phyloP scores from a whole-genome alignment of 805 yeast genomes.

The Candida sakaeoensis region DNA sequence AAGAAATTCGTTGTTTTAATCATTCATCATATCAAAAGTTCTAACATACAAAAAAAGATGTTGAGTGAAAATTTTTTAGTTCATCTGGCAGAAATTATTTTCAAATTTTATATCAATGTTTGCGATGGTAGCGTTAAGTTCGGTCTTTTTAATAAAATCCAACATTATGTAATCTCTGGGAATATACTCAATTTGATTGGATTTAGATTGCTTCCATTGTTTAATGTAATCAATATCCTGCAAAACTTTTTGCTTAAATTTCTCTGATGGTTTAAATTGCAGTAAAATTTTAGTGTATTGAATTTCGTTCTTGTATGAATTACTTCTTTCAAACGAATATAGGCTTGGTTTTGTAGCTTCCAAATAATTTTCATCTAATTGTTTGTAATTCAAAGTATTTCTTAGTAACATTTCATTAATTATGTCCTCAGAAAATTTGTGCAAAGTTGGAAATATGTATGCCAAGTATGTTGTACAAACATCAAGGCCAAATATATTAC shows the following conservation, averaged over 20 bases:
- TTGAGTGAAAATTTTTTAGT: slow-evolving; percentile 1
- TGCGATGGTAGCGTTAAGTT: slow-evolving; percentile 7
- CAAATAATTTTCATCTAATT: slow-evolving; percentile 1
- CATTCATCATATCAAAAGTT: slow-evolving; percentile 27
- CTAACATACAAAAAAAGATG: neutral
- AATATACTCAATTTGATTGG: neutral
- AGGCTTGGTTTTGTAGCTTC: slow-evolving; percentile 27
- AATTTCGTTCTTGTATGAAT: slow-evolving; percentile 55
- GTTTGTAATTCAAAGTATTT: slow-evolving; percentile 7
- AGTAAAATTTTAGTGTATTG: neutral
- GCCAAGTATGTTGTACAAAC: slow-evolving; percentile 4
- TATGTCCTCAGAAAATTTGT: neutral
- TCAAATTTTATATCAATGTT: neutral
- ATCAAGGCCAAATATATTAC: slow-evolving; percentile 20
- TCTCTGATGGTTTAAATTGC: neutral
- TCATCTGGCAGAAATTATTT: slow-evolving; percentile 1
- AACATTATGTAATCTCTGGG: slow-evolving; percentile 6
- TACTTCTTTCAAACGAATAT: slow-evolving; percentile 66
- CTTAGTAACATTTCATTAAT: slow-evolving; percentile 4
- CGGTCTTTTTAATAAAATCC: slow-evolving; percentile 5
- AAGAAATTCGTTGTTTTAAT: slow-evolving; percentile 56
- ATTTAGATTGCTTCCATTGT: slow-evolving; percentile 1
- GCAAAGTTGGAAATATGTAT: slow-evolving; percentile 6
- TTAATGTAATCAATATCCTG: slow-evolving; percentile 6
- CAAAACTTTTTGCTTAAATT: slow-evolving; percentile 3